Evolutionary conservation across 352 stramenopile species (phyloP).

Genomic region (Phytophthora foliorum): DNA sequence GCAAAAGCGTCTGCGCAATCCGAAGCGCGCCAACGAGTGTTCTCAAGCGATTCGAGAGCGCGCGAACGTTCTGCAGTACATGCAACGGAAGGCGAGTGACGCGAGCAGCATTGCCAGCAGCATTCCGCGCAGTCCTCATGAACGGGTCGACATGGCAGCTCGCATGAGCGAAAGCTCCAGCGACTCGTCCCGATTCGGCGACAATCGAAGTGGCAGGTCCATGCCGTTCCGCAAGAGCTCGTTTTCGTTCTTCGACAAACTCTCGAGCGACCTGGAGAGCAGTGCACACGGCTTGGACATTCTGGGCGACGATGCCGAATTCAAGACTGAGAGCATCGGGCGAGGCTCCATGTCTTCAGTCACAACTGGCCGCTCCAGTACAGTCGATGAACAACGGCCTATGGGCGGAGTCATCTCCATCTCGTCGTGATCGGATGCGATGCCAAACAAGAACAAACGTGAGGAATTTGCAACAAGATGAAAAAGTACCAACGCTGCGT

Average conservation of each 20-base stretch:
- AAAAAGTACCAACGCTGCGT: slow-evolving; percentile 23
- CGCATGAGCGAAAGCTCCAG: slow-evolving; percentile 78
- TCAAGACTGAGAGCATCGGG: slow-evolving; percentile 35
- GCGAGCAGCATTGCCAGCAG: slow-evolving; percentile 77
- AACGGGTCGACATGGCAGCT: slow-evolving; percentile 2
- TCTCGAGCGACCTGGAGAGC: slow-evolving; percentile 78
- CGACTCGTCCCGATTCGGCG: slow-evolving; percentile 64
- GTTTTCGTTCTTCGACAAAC: slow-evolving; percentile 91
- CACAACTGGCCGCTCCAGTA: slow-evolving; percentile 34
- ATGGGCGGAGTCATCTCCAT: slow-evolving; percentile 38
- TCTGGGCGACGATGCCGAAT: slow-evolving; percentile 49
- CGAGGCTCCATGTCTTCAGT: slow-evolving; percentile 38
- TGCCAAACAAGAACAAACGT: slow-evolving; percentile 15
- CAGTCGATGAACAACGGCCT: slow-evolving; percentile 37
- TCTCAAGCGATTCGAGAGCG: slow-evolving; percentile 84
- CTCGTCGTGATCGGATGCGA: slow-evolving; percentile 32
- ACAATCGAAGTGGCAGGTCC: slow-evolving; percentile 62
- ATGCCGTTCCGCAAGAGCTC: slow-evolving; percentile 72
- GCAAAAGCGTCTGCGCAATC: slow-evolving; percentile 33
- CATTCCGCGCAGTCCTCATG: slow-evolving; percentile 60
- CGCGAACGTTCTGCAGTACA: slow-evolving; percentile 88
- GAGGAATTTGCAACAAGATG: slow-evolving; percentile 35
- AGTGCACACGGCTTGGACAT: slow-evolving; percentile 63
- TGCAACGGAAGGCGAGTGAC: slow-evolving; percentile 88
- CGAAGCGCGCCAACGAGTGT: slow-evolving; percentile 49